phyloP scores from a whole-genome alignment of 2,329 filamentous ascomycete genomes.

The Fusarium nygamai region DNA sequence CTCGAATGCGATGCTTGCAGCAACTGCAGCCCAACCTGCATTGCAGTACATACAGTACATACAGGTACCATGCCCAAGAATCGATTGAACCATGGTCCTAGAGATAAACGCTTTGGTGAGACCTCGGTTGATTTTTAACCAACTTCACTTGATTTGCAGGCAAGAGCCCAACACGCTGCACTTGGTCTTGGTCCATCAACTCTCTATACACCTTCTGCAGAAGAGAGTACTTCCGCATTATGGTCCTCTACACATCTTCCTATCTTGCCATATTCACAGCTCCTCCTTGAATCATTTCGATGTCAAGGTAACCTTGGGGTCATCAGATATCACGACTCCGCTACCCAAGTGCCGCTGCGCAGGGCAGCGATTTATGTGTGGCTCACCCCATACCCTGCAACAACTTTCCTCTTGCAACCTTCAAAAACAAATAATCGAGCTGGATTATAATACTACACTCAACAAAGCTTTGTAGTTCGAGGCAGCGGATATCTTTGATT shows the following conservation, averaged over 20 bases:
- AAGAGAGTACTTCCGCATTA: neutral
- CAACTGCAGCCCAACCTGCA: conserved; percentile 38
- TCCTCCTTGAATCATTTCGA: neutral
- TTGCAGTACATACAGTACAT: conserved; percentile 6
- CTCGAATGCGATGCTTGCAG: conserved; percentile 30
- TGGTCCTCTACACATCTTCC: neutral
- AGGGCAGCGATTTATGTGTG: neutral
- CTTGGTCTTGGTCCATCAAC: neutral
- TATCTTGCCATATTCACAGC: neutral
- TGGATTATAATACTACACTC: neutral
- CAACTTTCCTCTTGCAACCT: neutral
- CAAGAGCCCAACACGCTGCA: neutral
- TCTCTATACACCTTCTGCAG: conserved; percentile 3
- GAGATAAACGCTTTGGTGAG: neutral
- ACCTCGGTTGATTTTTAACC: conserved; percentile 1
- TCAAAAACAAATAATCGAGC: neutral
- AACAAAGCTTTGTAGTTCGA: neutral
- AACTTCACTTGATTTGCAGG: conserved; percentile 12
- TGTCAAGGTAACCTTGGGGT: neutral
- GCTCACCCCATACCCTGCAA: conserved; percentile 11
- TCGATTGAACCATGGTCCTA: neutral
- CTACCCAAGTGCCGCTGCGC: neutral
- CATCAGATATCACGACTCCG: conserved; percentile 1
- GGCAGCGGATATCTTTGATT: neutral
- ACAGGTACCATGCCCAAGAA: conserved; percentile 12